Percentiles rank a stretch among this genome's conserved stretches.
Evolutionary conservation across 148 eudicot genomes (phyloP).

Genomic region (Fallopia convolvulus): DNA sequence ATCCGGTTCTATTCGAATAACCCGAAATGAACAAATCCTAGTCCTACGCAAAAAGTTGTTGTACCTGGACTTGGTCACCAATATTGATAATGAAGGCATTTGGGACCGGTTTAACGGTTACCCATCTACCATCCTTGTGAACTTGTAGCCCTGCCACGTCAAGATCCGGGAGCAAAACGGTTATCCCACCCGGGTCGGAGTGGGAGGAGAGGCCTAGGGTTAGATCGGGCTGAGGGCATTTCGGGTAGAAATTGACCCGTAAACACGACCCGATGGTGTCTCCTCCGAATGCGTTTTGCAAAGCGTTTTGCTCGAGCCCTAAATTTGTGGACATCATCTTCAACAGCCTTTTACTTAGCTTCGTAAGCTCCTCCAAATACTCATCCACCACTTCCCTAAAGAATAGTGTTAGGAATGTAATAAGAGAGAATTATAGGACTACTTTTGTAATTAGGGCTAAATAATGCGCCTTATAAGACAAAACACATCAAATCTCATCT

Average conservation of each 20-base stretch:
- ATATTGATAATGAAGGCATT: constrained; percentile 81
- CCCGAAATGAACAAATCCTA: not conserved
- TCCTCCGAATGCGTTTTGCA: constrained; percentile 77
- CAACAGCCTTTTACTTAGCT: constrained; percentile 48
- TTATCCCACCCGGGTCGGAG: constrained; percentile 96
- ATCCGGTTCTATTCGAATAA: not conserved
- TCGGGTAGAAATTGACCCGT: constrained; percentile 71
- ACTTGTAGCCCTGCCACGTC: constrained; percentile 84
- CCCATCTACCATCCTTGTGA: constrained; percentile 43
- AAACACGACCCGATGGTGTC: constrained; percentile 57
- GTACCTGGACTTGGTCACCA: constrained; percentile 89
- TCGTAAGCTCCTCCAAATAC: constrained; percentile 47
- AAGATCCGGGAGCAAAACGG: constrained; percentile 66
- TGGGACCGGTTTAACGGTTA: constrained; percentile 70
- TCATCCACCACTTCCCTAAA: constrained; percentile 62
- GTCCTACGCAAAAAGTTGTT: not conserved
- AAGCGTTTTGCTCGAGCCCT: constrained; percentile 42
- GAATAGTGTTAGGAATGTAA: not conserved
- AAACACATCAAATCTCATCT: no score
- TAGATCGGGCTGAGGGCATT: constrained; percentile 93
- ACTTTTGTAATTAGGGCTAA: no score
- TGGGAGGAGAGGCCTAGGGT: constrained; percentile 78
- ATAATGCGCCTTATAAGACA: no score
- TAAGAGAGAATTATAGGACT: no score
- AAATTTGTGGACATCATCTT: constrained; percentile 55